A percentile compares a stretch with the other conserved stretches of the same genome.
These are phyloP conservation scores for Colletotrichum eleusines DNA, from an alignment of 2,329 filamentous ascomycete genomes.

Conservation along the genomic window DNA sequence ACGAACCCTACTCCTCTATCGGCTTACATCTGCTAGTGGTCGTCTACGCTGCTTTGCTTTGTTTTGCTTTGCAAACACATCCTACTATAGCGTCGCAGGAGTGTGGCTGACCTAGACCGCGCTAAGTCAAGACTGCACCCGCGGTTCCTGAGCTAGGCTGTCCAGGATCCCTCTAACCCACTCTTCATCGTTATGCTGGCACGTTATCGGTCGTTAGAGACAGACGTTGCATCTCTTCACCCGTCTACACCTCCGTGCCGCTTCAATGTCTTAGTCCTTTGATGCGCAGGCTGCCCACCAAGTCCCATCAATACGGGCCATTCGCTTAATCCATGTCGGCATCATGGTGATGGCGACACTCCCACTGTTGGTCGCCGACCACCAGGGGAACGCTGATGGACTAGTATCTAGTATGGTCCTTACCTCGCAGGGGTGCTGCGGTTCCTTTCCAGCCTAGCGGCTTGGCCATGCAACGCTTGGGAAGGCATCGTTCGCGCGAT, in stretches of 20 bases:
- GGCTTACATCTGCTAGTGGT: slow-evolving; percentile 2
- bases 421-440: slow-evolving; percentile 25
- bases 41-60: neutral
- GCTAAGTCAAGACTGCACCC: slow-evolving; percentile 25
- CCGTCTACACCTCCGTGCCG: neutral
- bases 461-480: slow-evolving; percentile 39
- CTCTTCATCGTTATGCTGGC: neutral
- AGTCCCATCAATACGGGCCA: neutral
- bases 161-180: neutral
- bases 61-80: slow-evolving; percentile 17
- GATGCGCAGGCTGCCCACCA: neutral
- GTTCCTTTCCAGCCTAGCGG: slow-evolving; percentile 33
- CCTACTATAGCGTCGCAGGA: slow-evolving; percentile 1
- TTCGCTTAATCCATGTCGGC: slow-evolving; percentile 8
- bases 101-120: slow-evolving; percentile 7
- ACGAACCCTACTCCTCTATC: slow-evolving; percentile 7
- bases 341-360: slow-evolving; percentile 4
- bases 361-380: neutral
- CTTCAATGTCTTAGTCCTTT: neutral
- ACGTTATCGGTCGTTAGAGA: neutral
- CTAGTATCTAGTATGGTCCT: slow-evolving; percentile 1
- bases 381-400: slow-evolving; percentile 12
- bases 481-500: slow-evolving; percentile 25
- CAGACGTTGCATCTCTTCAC: neutral
- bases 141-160: slow-evolving; percentile 34